phyloP scores from a whole-genome alignment of 2,329 filamentous ascomycete genomes.

The Alternaria ventricosa region DNA sequence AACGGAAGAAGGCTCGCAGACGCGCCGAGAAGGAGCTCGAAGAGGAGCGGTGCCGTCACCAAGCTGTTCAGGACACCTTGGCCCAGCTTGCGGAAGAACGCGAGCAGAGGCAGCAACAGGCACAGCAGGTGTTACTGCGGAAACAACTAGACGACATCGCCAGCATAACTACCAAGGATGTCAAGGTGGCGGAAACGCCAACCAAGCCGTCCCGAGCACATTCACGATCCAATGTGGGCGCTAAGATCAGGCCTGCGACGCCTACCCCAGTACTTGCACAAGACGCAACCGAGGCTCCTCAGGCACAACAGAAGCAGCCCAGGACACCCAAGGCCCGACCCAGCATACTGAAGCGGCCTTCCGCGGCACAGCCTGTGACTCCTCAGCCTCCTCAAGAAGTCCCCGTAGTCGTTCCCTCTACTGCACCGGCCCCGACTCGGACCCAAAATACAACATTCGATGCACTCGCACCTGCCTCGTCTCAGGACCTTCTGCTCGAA shows the following conservation, averaged over 20 bases:
- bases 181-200: slow-evolving; percentile 1
- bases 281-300: not conserved
- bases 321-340: slow-evolving; percentile 20
- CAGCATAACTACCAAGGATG: not conserved
- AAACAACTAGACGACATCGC: not conserved
- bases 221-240: slow-evolving; percentile 37
- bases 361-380: slow-evolving; percentile 10
- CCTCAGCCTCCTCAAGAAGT: slow-evolving; percentile 8
- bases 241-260: slow-evolving; percentile 34
- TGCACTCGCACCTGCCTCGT: slow-evolving; percentile 11
- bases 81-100: slow-evolving; percentile 12
- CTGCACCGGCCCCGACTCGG: not conserved
- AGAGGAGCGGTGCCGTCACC: slow-evolving; percentile 13
- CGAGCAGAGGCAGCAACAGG: slow-evolving; percentile 3
- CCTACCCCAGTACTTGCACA: slow-evolving; percentile 4
- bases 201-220: slow-evolving; percentile 13
- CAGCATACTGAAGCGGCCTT: slow-evolving; percentile 14
- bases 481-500: not conserved
- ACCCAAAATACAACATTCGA: slow-evolving; percentile 10
- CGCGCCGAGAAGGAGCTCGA: slow-evolving; percentile 29
- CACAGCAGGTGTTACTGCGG: not conserved
- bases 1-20: slow-evolving; percentile 35
- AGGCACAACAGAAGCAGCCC: slow-evolving; percentile 15
- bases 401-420: not conserved
- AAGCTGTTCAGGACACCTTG: slow-evolving; percentile 14